phyloP scores from a whole-genome alignment of 2,329 filamentous ascomycete genomes.

The Hymenoscyphus fructigenus region DNA sequence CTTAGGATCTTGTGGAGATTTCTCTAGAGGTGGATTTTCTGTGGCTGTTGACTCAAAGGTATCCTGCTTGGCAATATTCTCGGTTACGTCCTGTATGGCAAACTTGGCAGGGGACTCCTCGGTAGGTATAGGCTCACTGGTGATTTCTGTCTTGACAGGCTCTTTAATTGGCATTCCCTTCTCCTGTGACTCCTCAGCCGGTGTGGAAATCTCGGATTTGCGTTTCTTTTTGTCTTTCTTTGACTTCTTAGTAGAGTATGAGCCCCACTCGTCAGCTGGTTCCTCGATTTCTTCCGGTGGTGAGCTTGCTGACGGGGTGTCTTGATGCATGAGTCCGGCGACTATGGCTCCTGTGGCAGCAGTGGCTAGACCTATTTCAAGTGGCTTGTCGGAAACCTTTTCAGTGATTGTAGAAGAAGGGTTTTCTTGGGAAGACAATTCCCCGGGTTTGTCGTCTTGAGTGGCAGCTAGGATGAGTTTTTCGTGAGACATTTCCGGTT shows the following conservation, averaged over 20 bases:
- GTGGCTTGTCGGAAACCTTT: neutral
- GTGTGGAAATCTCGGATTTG: conserved; percentile 10
- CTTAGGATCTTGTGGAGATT: neutral
- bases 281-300: neutral
- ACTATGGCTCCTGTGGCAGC: too few relatives aligned
- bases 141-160: neutral
- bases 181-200: conserved; percentile 1
- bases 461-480: neutral
- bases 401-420: neutral
- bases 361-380: neutral
- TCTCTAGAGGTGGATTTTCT: neutral
- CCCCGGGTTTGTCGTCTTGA: neutral
- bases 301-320: neutral
- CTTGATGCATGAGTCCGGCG: neutral
- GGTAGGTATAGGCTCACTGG: conserved; percentile 3
- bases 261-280: conserved; percentile 10
- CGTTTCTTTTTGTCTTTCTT: conserved; percentile 36
- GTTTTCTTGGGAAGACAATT: too few relatives aligned
- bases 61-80: neutral
- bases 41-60: neutral
- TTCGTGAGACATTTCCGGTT: neutral
- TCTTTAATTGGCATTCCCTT: conserved; percentile 12
- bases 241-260: conserved; percentile 11
- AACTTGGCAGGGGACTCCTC: neutral
- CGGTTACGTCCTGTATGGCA: neutral